phyloP scores from a whole-genome alignment of 495 filamentous ascomycete genomes.

The Talaromyces adpressus region DNA sequence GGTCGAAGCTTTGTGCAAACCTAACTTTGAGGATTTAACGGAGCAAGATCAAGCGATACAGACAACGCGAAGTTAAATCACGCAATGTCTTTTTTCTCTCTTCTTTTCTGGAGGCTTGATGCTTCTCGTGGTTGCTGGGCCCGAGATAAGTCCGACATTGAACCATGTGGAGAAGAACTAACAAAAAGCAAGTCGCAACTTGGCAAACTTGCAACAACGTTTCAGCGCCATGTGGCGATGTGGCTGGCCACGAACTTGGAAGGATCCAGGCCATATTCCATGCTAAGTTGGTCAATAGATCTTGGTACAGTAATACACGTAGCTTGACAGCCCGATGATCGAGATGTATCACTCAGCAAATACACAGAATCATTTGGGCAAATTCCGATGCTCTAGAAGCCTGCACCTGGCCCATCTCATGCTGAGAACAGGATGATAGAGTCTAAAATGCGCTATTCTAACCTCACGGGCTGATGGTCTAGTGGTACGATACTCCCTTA shows the following conservation, averaged over 20 bases:
- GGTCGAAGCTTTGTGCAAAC: neutral
- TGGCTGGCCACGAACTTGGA: neutral
- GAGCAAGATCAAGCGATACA: neutral
- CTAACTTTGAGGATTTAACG: neutral
- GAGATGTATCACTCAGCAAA: too few relatives aligned
- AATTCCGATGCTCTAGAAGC: too few relatives aligned
- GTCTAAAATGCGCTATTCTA: neutral
- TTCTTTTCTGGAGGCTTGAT: neutral
- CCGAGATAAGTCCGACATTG: neutral
- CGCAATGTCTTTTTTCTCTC: neutral
- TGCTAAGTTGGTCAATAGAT: neutral
- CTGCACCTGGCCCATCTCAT: too few relatives aligned
- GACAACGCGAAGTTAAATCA: neutral
- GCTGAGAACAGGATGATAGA: neutral
- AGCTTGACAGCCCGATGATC: neutral
- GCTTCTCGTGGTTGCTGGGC: neutral
- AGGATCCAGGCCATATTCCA: neutral
- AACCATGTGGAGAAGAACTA: neutral
- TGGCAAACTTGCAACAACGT: neutral
- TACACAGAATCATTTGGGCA: too few relatives aligned
- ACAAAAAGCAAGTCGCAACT: neutral
- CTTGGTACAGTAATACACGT: neutral
- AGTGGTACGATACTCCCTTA: constrained; percentile 6
- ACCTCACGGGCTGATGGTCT: neutral
- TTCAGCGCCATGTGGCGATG: neutral